Evolutionary conservation across 2,329 filamentous ascomycete species (phyloP), one percentile per base, ranked within the genome.

Genomic region (Ophiostoma angusticollis): DNA sequence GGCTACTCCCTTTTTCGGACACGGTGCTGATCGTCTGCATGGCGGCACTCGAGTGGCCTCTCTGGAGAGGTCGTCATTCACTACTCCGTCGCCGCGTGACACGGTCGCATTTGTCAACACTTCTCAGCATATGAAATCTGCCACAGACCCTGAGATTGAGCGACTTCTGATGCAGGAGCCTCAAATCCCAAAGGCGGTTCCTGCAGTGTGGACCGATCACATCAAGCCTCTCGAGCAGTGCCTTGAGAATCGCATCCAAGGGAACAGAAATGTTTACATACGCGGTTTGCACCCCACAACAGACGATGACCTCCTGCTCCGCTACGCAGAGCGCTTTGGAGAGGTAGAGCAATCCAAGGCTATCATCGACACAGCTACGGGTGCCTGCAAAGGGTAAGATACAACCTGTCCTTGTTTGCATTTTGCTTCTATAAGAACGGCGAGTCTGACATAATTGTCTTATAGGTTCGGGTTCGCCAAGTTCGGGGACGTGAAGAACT

Each of bases 231-330:
- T 96, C 21, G 89, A 94, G 47, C 87, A 94, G 59, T 93, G 87
- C 54, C 69, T 98, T 35, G 84, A 94, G 62, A 96, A 96, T 54
- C 82, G 86, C 43, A 91, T 79, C 42, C 65, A 83, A 34, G 87
- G 87, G 31, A 94, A 96, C 55, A 91, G 86, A 47, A 98, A 98
- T 54, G 89, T 98, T 48, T 98, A 98, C 66, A 95, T 98, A 47
- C 84, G 91, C 45, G 93, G 93, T 14, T 79, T 98, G 46, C 83
- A 93, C 47, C 89, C 91, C 0, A 89, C 93, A 51, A 98, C 89
- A 1, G 91, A 93, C 35, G 91, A 98, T 53, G 83, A 93, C 35
- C 80, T 93, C 55, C 67, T 98, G 14, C 73, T 82, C 51, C 69
- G 70, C 31, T 96, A 91, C 62, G 81, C 89, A 31, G 70, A 75